Conservation (phyloP, 208 protist genomes). For the Endotrypanum monterogeii region DNA sequence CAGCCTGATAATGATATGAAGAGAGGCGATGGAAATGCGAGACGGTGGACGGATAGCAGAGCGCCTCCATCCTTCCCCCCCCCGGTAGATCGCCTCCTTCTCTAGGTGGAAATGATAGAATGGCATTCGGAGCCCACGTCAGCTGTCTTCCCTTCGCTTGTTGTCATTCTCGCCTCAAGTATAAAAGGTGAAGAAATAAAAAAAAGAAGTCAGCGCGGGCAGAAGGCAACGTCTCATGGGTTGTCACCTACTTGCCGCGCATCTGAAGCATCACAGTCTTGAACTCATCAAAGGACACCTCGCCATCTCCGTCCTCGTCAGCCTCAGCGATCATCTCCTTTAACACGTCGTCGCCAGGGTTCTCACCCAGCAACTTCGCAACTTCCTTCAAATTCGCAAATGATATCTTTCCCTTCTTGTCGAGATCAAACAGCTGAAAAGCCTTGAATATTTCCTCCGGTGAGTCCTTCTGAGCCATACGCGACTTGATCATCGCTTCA, state of each 20-base stretch:
- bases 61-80: background rate
- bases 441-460: constrained; percentile 96
- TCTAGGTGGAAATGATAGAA: background rate
- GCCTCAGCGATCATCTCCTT: constrained; percentile 98
- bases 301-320: constrained; percentile 96
- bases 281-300: constrained; percentile 96
- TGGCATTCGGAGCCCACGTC: background rate
- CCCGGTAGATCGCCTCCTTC: background rate
- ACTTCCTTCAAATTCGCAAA: constrained; percentile 98
- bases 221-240: background rate
- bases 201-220: background rate
- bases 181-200: too few species aligned
- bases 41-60: background rate
- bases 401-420: constrained; percentile 95
- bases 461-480: constrained; percentile 93
- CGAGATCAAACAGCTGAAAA: constrained; percentile 96
- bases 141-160: background rate
- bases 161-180: background rate
- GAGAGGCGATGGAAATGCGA: background rate
- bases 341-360: constrained; percentile 97
- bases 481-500: constrained; percentile 89
- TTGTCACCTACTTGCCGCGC: constrained; percentile 72
- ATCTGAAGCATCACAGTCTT: constrained; percentile 95
- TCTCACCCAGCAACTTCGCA: constrained; percentile 95
- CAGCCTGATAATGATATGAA: background rate